A percentile compares a stretch with the other conserved stretches of the same genome.
Conservation (phyloP, 768 basidiomycete species). For the Nidula microcarpa region DNA sequence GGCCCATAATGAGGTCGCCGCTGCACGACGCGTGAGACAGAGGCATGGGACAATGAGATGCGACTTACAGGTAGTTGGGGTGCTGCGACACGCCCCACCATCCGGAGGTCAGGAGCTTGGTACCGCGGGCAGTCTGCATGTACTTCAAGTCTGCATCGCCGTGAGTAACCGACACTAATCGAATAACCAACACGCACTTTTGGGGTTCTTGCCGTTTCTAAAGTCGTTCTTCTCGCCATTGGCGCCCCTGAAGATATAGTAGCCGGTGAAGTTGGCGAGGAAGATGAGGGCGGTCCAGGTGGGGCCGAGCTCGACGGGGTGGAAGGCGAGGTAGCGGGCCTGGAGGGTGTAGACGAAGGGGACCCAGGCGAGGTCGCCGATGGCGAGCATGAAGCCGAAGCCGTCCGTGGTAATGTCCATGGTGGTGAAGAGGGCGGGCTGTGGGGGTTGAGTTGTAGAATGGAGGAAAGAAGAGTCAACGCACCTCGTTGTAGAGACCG, state of each 20-base stretch:
- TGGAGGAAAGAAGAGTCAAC: conserved; percentile 3
- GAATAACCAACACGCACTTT: conserved; percentile 51
- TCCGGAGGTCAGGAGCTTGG: conserved; percentile 88
- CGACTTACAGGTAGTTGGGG: conserved; percentile 80
- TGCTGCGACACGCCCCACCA: conserved; percentile 98
- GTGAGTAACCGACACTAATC: too few species aligned
- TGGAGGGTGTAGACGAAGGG: conserved; percentile 94
- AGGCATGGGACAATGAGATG: neutral
- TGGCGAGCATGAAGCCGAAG: conserved; percentile 96
- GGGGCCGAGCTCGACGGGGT: conserved; percentile 73
- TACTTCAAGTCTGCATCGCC: conserved; percentile 62
- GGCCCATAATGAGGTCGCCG: conserved; percentile 84
- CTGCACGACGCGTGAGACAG: conserved; percentile 32
- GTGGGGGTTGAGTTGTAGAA: neutral
- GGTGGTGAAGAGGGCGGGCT: conserved; percentile 88
- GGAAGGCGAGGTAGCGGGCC: conserved; percentile 92
- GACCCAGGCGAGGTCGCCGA: conserved; percentile 92
- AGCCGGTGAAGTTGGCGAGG: conserved; percentile 66
- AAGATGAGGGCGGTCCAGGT: conserved; percentile 55
- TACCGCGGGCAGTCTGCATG: conserved; percentile 80
- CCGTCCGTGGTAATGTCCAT: conserved; percentile 99
- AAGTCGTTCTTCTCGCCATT: conserved; percentile 98
- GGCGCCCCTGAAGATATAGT: conserved; percentile 85
- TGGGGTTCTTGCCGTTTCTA: conserved; percentile 89
- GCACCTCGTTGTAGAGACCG: conserved; percentile 85